Base-by-base conservation (phyloP, 176 grass and related monocot species). In the Oryza rufipogon region DNA sequence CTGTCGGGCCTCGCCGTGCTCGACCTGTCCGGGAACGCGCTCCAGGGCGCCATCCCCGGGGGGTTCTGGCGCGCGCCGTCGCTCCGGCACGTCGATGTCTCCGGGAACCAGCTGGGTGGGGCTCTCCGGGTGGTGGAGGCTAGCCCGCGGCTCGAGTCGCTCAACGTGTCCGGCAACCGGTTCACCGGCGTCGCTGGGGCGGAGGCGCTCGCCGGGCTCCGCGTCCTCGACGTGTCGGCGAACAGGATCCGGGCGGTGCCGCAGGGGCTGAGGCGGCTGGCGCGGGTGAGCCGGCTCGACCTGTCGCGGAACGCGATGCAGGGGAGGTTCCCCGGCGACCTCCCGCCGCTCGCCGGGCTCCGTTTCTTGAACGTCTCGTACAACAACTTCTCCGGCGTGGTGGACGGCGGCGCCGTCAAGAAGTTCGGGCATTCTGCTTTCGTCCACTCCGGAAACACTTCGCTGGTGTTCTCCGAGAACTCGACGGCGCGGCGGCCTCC, bases 131-230 rank as follows among this genome's bases (percentile, higher is more conserved):
- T 96, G 20, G 64, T 96, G 1, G 66, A 32, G 16, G 41, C 63
- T 0, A 87, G 10, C 80, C 22, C 83, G 14, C 56, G 25, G 5
- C 87, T 98, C 1, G 44, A 3, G 56, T 89, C 83, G 17, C 89
- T 99, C 45, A 83, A 96, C 81, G 83, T 96, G 20, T 96, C 96
- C 17, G 89, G 74, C 23, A 99, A 99, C 88, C 85, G 96, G 42
- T 94, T 99, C 75, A 99, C 89, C 10, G 88, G 68, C 84, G 90
- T 76, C 1, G 46, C 71, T 0, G 93, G 93, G 0, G 54, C 94
- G 12, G 76, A 80, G 2, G 85, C 22, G 32, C 80, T 91, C 54
- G 36, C 84, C 0, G 54, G 77, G 73, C 81, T 93, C 32, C 46
- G 44, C 13, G 14, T 64, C 38, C 92, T 97, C 38, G 92, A 97